phyloP scores from a whole-genome alignment of 2,329 filamentous ascomycete species.

The Aspergillus brunneoviolaceus region DNA sequence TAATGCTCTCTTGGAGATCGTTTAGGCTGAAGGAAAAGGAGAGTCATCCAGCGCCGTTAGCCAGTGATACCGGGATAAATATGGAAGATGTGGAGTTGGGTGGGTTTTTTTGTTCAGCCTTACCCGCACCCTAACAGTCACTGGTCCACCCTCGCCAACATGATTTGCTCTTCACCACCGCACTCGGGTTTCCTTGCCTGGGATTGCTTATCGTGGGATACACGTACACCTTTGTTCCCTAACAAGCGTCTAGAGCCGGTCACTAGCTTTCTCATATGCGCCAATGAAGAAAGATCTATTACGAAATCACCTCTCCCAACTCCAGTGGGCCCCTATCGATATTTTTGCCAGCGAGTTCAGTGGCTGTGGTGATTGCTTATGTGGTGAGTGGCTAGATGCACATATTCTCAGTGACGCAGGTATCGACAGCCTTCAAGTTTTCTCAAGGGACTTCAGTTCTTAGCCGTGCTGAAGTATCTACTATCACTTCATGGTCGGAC shows the following conservation, averaged over 20 bases:
- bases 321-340: too few relatives aligned
- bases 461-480: too few relatives aligned
- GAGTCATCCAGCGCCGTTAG: background rate
- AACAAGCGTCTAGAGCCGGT: background rate
- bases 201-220: background rate
- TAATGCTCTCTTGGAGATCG: background rate
- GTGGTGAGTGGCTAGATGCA: too few relatives aligned
- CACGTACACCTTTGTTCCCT: background rate
- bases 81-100: background rate
- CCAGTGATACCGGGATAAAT: background rate
- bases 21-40: background rate
- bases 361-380: too few relatives aligned
- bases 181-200: background rate
- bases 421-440: too few relatives aligned
- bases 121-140: conserved; percentile 6
- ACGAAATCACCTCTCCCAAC: background rate
- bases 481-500: too few relatives aligned
- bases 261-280: background rate
- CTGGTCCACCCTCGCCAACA: background rate
- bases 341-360: too few relatives aligned
- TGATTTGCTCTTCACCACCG: background rate
- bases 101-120: conserved; percentile 3
- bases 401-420: too few relatives aligned
- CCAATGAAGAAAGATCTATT: background rate
- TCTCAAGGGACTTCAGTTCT: too few relatives aligned